Conservation (phyloP, 768 basidiomycete genomes). For the Hypholoma fasciculare region DNA sequence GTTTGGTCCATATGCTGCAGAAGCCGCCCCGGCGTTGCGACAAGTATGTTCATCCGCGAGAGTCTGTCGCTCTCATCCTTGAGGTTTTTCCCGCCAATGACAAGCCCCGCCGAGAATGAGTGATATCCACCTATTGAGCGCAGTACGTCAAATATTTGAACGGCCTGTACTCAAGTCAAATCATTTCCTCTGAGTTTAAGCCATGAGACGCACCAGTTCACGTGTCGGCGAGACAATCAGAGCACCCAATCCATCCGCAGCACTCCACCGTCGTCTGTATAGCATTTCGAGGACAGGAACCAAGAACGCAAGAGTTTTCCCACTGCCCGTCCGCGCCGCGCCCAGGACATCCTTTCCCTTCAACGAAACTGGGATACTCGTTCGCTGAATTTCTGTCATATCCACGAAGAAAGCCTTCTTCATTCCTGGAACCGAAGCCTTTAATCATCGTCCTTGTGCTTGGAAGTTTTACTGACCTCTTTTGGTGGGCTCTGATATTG, state of each 20-base stretch:
- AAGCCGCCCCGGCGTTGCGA: conserved; percentile 93
- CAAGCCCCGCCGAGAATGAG: conserved; percentile 88
- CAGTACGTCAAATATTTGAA: conserved; percentile 97
- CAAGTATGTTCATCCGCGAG: conserved; percentile 95
- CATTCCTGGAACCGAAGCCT: conserved; percentile 51
- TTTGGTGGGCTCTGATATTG: conserved; percentile 76
- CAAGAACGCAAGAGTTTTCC: conserved; percentile 95
- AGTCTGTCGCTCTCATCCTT: conserved; percentile 91
- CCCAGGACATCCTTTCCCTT: conserved; percentile 97
- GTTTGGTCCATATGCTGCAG: conserved; percentile 99
- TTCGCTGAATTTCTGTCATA: conserved; percentile 91
- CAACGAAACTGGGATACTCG: conserved; percentile 87
- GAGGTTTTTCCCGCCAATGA: conserved; percentile 95
- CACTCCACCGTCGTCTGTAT: conserved; percentile 90
- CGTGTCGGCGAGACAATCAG: conserved; percentile 93
- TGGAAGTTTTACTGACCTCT: conserved; percentile 44
- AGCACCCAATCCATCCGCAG: conserved; percentile 88
- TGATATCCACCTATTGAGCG: conserved; percentile 93
- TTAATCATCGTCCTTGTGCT: not conserved
- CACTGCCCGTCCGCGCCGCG: conserved; percentile 93
- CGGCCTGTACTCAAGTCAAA: conserved; percentile 54
- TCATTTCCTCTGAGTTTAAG: not conserved
- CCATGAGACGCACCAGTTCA: conserved; percentile 65
- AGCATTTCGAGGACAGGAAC: conserved; percentile 91
- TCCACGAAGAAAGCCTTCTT: conserved; percentile 84